phyloP scores from a whole-genome alignment of 2,329 filamentous ascomycete genomes.

The Exophiala sp. region DNA sequence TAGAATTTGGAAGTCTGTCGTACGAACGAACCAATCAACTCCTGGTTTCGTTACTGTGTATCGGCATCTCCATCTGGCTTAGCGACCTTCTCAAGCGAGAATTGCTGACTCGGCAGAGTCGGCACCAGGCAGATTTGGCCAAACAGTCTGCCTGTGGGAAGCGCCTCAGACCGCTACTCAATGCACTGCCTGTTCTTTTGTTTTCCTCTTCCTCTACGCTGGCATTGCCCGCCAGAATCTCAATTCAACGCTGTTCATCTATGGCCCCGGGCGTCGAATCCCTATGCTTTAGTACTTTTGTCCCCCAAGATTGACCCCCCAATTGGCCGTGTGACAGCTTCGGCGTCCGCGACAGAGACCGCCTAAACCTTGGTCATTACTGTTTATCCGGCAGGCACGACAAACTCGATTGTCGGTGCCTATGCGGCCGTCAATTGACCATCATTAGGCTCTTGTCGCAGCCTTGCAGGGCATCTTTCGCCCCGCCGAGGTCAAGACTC shows the following conservation, averaged over 20 bases:
- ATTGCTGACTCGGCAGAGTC: background rate
- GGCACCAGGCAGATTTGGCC: background rate
- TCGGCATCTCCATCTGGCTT: conserved; percentile 9
- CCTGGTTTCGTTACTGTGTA: background rate
- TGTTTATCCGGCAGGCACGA: conserved; percentile 2
- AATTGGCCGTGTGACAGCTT: background rate
- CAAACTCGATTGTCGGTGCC: conserved; percentile 1
- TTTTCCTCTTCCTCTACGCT: background rate
- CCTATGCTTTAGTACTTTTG: background rate
- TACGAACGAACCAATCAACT: conserved; percentile 12
- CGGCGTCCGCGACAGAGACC: conserved; percentile 14
- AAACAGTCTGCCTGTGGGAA: no score
- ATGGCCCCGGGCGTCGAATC: background rate
- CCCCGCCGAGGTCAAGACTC: conserved; percentile 5
- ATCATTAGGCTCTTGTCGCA: conserved; percentile 5
- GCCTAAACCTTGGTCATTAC: conserved; percentile 13
- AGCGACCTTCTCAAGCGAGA: background rate
- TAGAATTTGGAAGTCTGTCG: background rate
- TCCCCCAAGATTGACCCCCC: background rate
- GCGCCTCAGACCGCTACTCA: no score
- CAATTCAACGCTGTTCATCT: background rate
- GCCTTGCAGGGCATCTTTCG: background rate
- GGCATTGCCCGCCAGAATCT: background rate
- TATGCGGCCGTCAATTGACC: conserved; percentile 6
- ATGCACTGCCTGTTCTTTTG: conserved; percentile 7